Conservation (phyloP, 352 stramenopile genomes). For the Globisporangium paroecandrum region DNA sequence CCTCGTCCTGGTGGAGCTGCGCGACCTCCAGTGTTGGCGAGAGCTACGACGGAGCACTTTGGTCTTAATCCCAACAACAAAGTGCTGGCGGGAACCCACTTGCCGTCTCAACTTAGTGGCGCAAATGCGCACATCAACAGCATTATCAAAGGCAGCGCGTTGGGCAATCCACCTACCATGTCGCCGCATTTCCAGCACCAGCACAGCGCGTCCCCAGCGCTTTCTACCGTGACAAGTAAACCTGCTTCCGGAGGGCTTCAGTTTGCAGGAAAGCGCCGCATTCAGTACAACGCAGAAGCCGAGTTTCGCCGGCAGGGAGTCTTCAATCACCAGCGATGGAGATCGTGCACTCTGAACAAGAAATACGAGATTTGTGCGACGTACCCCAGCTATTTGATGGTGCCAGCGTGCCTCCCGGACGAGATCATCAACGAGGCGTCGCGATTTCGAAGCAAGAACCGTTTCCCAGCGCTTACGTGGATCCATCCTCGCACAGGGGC, state of each 20-base stretch:
- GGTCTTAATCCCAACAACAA: conserved; percentile 13
- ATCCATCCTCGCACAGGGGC: conserved; percentile 86
- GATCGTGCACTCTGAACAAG: conserved; percentile 53
- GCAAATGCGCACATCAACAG: neutral
- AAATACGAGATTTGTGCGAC: conserved; percentile 70
- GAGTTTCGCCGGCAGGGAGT: conserved; percentile 68
- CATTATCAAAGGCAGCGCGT: neutral
- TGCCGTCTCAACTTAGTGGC: neutral
- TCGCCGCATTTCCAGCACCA: conserved; percentile 40
- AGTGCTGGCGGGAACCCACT: neutral
- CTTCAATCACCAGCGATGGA: conserved; percentile 64
- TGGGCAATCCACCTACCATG: neutral
- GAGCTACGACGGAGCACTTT: conserved; percentile 31
- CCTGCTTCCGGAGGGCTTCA: conserved; percentile 20
- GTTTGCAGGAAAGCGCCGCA: conserved; percentile 47
- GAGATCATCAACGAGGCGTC: conserved; percentile 66
- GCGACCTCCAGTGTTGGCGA: conserved; percentile 18
- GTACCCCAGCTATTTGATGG: conserved; percentile 73
- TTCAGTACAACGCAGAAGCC: conserved; percentile 61
- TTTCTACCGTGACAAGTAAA: conserved; percentile 12
- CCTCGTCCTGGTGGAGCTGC: conserved; percentile 41
- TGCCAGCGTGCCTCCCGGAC: conserved; percentile 57
- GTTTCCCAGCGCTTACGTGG: conserved; percentile 88
- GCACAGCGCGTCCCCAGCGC: conserved; percentile 30
- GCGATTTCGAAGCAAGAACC: conserved; percentile 71